A percentile compares a stretch with the other conserved stretches of the same genome.
These are phyloP conservation scores for Rhodamnia rubescens DNA, from an alignment of 345 rosid genomes.

Conservation along the genomic window DNA sequence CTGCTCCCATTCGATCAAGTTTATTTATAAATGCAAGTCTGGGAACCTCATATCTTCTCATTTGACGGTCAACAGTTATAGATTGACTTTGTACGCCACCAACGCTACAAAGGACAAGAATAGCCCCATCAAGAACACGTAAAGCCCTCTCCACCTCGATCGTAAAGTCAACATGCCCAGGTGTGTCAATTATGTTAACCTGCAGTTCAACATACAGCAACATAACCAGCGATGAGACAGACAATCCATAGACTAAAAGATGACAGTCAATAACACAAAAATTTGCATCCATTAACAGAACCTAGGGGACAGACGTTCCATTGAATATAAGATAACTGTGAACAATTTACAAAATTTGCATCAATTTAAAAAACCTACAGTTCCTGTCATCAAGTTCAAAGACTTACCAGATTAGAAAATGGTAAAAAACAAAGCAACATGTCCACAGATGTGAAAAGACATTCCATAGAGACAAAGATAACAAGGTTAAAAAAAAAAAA, in stretches of 20 bases:
- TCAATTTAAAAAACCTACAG: not conserved
- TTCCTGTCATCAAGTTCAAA: not conserved
- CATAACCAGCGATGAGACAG: not conserved
- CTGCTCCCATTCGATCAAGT: constrained; percentile 99
- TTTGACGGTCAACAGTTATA: constrained; percentile 95
- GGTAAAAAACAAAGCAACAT: not conserved
- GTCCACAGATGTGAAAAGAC: not conserved
- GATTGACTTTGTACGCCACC: constrained; percentile 99
- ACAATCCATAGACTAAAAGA: not conserved
- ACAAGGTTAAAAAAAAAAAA: not conserved
- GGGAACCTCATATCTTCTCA: constrained; percentile 97
- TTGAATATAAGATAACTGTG: not conserved
- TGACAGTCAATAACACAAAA: not conserved
- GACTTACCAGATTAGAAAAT: not conserved
- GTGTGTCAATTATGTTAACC: constrained; percentile 95
- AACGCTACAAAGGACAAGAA: constrained; percentile 89
- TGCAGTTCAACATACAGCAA: constrained; percentile 5
- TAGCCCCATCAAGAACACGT: constrained; percentile 94
- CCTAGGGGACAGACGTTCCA: not conserved
- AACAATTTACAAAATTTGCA: not conserved
- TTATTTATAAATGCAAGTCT: constrained; percentile 91
- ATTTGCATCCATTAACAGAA: not conserved
- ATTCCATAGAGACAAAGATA: not conserved
- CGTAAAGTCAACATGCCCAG: constrained; percentile 97
- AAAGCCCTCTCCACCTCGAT: constrained; percentile 98